Percentiles rank a stretch among this genome's conserved stretches.
Evolutionary conservation across 2,329 filamentous ascomycete genomes (phyloP).

Genomic region (Hortaea werneckii): DNA sequence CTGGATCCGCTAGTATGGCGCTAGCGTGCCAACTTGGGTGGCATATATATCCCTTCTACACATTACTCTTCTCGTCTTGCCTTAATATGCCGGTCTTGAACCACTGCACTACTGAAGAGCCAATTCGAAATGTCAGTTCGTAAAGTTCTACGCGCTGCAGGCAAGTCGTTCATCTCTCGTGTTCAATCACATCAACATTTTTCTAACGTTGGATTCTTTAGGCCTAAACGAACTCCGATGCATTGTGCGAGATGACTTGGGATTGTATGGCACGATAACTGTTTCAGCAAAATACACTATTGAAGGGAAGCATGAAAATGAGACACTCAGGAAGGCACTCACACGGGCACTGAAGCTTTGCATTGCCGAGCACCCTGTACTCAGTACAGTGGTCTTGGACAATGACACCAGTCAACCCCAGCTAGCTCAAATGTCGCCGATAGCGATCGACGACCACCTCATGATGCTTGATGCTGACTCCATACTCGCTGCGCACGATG

Average conservation of each 20-base stretch:
- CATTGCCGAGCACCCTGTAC: constrained; percentile 28
- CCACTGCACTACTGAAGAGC: no score
- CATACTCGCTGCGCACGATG: constrained; percentile 12
- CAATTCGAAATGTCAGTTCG: no score
- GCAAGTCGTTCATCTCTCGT: no score
- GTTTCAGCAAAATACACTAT: constrained; percentile 27
- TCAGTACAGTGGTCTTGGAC: constrained; percentile 28
- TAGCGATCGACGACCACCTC: constrained; percentile 35
- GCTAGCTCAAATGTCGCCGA: constrained; percentile 19
- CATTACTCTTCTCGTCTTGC: no score
- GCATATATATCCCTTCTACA: no score
- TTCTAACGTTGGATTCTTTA: constrained; percentile 6
- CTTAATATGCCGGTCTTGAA: no score
- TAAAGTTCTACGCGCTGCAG: no score
- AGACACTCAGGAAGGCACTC: no score
- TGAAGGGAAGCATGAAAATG: no score
- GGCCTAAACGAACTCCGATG: constrained; percentile 33
- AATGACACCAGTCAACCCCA: constrained; percentile 29
- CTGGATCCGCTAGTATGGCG: no score
- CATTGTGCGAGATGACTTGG: constrained; percentile 32
- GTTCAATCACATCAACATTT: no score
- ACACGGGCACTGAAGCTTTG: constrained; percentile 29
- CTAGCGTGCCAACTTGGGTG: no score
- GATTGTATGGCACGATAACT: constrained; percentile 32
- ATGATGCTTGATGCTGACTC: constrained; percentile 29